phyloP scores from a whole-genome alignment of 2,329 filamentous ascomycete genomes.

The Gaeumannomyces tritici region DNA sequence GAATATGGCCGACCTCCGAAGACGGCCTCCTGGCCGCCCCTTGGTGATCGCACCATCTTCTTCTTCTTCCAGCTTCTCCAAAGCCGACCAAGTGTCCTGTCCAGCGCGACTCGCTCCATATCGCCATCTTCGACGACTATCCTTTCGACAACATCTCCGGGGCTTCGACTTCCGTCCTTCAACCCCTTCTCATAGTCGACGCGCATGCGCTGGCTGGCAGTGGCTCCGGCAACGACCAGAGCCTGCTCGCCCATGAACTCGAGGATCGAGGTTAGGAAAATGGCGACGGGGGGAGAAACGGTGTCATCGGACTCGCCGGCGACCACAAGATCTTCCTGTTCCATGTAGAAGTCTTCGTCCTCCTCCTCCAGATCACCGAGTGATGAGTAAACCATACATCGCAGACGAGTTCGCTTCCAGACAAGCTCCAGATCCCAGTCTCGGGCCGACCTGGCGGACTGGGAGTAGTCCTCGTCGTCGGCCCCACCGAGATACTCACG shows the following conservation, averaged over 20 bases:
- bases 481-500: constrained; percentile 75
- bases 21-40: constrained; percentile 24
- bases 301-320: constrained; percentile 52
- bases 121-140: constrained; percentile 84
- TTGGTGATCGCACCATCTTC: constrained; percentile 61
- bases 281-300: constrained; percentile 84
- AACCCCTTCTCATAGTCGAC: constrained; percentile 49
- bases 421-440: constrained; percentile 87
- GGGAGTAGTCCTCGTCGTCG: constrained; percentile 64
- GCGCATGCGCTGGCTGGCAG: constrained; percentile 61
- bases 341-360: constrained; percentile 83
- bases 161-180: constrained; percentile 36
- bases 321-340: constrained; percentile 63
- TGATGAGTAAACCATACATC: constrained; percentile 97
- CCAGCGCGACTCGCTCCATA: constrained; percentile 86
- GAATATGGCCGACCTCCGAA: constrained; percentile 33
- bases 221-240: constrained; percentile 77
- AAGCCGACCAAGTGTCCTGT: constrained; percentile 75
- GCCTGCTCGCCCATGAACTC: constrained; percentile 92
- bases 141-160: constrained; percentile 46
- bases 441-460: constrained; percentile 37
- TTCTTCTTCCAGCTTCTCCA: constrained; percentile 96
- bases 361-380: constrained; percentile 96
- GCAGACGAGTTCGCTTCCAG: constrained; percentile 86
- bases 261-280: constrained; percentile 89